phyloP scores from a whole-genome alignment of 768 basidiomycete species.

The Lentinula aciculospora region DNA sequence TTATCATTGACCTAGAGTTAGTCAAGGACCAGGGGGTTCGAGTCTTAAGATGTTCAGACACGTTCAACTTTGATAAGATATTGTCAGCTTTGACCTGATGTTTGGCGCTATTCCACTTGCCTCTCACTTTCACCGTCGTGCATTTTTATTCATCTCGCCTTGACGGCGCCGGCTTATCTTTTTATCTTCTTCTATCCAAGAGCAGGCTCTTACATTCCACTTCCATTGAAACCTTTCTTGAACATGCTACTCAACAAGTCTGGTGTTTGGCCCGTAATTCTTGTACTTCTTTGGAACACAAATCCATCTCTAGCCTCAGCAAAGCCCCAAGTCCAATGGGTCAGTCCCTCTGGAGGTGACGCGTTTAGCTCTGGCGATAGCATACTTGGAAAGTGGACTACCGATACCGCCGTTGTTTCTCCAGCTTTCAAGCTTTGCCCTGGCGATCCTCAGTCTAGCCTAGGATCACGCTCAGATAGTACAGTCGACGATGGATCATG shows the following conservation, averaged over 20 bases:
- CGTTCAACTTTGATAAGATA: background rate
- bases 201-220: background rate
- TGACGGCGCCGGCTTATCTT: background rate
- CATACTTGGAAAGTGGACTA: slow-evolving; percentile 3
- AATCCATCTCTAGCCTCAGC: background rate
- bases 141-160: slow-evolving; percentile 3
- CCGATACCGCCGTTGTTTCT: slow-evolving; percentile 3
- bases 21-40: too few relatives aligned
- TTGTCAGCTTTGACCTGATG: background rate
- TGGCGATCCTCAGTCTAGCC: background rate
- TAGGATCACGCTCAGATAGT: background rate
- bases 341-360: slow-evolving; percentile 6
- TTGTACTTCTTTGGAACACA: background rate
- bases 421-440: slow-evolving; percentile 4
- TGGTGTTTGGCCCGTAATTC: background rate
- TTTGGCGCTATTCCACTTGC: background rate
- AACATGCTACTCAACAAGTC: slow-evolving; percentile 4
- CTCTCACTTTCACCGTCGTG: background rate
- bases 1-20: background rate
- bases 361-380: background rate
- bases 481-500: background rate
- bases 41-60: too few relatives aligned
- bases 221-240: background rate
- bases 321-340: slow-evolving; percentile 5
- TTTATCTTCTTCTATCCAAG: background rate